Evolutionary conservation across 2,329 filamentous ascomycete species (phyloP).

Genomic region (Ophiosphaerella narmari): DNA sequence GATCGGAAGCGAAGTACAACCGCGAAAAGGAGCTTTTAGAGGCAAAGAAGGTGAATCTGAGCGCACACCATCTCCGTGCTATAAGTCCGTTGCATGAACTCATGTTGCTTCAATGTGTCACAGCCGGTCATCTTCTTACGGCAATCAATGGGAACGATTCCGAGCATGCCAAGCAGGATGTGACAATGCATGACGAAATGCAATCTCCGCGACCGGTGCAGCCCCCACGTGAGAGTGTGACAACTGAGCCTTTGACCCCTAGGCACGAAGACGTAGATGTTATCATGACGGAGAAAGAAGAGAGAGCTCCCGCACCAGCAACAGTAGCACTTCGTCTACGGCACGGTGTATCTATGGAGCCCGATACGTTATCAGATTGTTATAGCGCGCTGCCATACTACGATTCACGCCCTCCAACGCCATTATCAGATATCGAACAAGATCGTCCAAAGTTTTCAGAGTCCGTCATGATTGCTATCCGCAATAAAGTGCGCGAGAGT

Average conservation of each 20-base stretch:
- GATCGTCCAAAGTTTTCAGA: constrained; percentile 45
- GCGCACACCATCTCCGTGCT: constrained; percentile 48
- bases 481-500: constrained; percentile 38
- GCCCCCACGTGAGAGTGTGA: constrained; percentile 17
- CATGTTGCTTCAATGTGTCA: constrained; percentile 47
- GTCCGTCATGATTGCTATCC: constrained; percentile 42
- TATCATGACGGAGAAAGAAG: constrained; percentile 29
- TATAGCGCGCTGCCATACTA: constrained; percentile 52
- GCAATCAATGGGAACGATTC: constrained; percentile 3
- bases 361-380: constrained; percentile 46
- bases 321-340: constrained; percentile 38
- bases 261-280: constrained; percentile 42
- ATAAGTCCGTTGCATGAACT: constrained; percentile 52
- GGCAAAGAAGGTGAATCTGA: constrained; percentile 51
- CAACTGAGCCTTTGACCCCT: constrained; percentile 39
- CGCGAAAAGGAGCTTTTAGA: constrained; percentile 51
- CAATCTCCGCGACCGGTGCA: constrained; percentile 13
- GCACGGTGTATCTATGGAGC: constrained; percentile 35
- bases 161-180: constrained; percentile 17
- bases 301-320: constrained; percentile 36
- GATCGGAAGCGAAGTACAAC: constrained; percentile 54
- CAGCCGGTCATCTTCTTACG: constrained; percentile 31
- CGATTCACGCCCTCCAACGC: constrained; percentile 49
- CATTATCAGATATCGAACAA: constrained; percentile 50
- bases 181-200: constrained; percentile 21